A percentile compares a stretch with the other conserved stretches of the same genome.
phyloP scores from a whole-genome alignment of 345 rosid species.

The Camelina neglecta region DNA sequence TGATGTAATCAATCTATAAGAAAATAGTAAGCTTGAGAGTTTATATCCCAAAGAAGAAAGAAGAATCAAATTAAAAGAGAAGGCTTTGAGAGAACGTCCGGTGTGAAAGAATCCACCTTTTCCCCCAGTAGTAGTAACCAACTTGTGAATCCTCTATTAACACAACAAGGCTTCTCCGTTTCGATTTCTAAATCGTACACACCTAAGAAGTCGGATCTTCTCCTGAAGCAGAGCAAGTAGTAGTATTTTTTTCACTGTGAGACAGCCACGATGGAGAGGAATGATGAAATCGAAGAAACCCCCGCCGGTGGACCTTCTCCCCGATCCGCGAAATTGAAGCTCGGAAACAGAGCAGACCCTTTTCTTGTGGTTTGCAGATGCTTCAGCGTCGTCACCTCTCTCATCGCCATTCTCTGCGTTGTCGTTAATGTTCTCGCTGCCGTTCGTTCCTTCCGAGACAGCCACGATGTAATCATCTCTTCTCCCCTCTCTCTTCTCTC shows the following conservation, averaged over 20 bases:
- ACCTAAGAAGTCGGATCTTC: slow-evolving; percentile 7
- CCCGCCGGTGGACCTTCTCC: slow-evolving; percentile 22
- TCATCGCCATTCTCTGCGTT: slow-evolving; percentile 76
- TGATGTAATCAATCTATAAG: not conserved
- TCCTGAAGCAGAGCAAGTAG: slow-evolving; percentile 15
- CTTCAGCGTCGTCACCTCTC: slow-evolving; percentile 69
- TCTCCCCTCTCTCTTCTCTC: not conserved
- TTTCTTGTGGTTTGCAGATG: slow-evolving; percentile 74
- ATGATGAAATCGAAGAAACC: slow-evolving; percentile 34
- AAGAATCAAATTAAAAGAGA: not conserved
- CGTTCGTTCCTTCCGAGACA: slow-evolving; percentile 67
- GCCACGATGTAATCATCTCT: slow-evolving; percentile 69
- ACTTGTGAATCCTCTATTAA: not conserved
- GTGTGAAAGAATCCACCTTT: slow-evolving; percentile 33
- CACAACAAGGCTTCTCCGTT: not conserved
- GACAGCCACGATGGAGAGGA: slow-evolving; percentile 34
- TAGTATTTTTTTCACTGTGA: no score
- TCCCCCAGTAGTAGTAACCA: not conserved
- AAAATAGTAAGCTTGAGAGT: not conserved
- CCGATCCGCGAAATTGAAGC: slow-evolving; percentile 32
- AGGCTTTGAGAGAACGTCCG: slow-evolving; percentile 11
- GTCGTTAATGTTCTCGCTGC: slow-evolving; percentile 90
- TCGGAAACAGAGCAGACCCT: slow-evolving; percentile 58
- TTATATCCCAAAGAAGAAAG: slow-evolving; percentile 1
- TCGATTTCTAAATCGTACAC: not conserved